Conservation (phyloP, 345 rosid genomes). For the Euphorbia lathyris region DNA sequence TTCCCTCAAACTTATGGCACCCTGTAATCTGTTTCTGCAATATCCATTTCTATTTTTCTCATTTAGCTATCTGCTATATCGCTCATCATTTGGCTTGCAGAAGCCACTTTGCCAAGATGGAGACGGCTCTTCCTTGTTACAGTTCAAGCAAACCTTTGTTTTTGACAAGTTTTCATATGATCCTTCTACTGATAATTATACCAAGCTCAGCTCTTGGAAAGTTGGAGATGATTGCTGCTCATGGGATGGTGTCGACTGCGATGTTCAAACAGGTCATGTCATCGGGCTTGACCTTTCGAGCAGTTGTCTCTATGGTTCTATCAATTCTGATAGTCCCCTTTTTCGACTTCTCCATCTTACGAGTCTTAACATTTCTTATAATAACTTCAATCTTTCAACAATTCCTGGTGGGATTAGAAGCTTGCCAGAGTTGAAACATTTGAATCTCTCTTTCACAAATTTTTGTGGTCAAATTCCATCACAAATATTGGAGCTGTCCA, state of each 20-base stretch:
- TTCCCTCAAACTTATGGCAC: background rate
- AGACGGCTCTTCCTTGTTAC: slow-evolving; percentile 12
- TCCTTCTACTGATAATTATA: background rate
- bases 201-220: slow-evolving; percentile 1
- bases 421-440: slow-evolving; percentile 5
- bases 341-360: slow-evolving; percentile 21
- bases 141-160: slow-evolving; percentile 13
- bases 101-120: background rate
- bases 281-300: slow-evolving; percentile 13
- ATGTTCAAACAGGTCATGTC: background rate
- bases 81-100: background rate
- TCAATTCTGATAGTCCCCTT: slow-evolving; percentile 19
- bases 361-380: slow-evolving; percentile 16
- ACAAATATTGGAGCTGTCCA: slow-evolving; percentile 4
- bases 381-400: slow-evolving; percentile 16
- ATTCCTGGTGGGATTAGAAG: slow-evolving; percentile 3
- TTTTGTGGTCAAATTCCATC: slow-evolving; percentile 20
- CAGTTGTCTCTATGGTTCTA: slow-evolving; percentile 18
- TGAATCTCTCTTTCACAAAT: slow-evolving; percentile 2
- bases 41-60: background rate
- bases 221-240: slow-evolving; percentile 8
- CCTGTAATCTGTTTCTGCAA: background rate
- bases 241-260: slow-evolving; percentile 24
- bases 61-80: background rate
- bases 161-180: background rate